phyloP scores from a whole-genome alignment of 2,329 filamentous ascomycete genomes.

The Blastomyces parvus region DNA sequence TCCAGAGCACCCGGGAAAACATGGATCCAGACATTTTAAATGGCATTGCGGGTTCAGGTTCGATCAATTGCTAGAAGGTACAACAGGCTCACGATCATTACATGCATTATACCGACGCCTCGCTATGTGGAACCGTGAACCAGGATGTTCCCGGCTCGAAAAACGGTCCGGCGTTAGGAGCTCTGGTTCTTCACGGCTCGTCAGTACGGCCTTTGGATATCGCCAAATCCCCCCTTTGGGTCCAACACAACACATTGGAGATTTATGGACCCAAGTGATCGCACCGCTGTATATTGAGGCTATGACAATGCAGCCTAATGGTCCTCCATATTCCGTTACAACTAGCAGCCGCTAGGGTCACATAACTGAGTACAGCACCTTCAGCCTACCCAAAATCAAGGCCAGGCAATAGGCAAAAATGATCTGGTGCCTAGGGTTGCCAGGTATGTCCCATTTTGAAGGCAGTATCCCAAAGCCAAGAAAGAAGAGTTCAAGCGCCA shows the following conservation, averaged over 20 bases:
- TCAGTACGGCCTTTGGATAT: background rate
- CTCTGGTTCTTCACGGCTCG: constrained; percentile 3
- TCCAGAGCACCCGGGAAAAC: background rate
- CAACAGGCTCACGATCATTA: constrained; percentile 6
- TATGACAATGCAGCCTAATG: background rate
- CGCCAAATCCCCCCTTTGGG: constrained; percentile 4
- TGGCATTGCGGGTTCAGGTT: background rate
- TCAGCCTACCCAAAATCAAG: background rate
- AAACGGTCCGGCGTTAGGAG: constrained; percentile 5
- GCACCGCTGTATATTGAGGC: background rate
- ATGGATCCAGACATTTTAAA: background rate
- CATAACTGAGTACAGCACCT: background rate
- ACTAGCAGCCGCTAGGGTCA: background rate
- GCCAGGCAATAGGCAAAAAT: background rate
- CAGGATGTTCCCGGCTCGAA: background rate
- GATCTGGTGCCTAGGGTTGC: background rate
- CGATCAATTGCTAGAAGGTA: background rate
- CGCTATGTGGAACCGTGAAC: constrained; percentile 8
- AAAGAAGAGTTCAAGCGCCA: background rate
- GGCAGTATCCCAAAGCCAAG: background rate
- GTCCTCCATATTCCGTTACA: background rate
- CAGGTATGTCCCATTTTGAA: background rate
- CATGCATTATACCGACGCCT: constrained; percentile 9
- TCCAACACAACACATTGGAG: background rate
- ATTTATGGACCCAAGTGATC: background rate